A percentile compares a stretch with the other conserved stretches of the same genome.
These are phyloP conservation scores for Mycena indigotica DNA, from an alignment of 768 basidiomycete species.

Conservation along the genomic window DNA sequence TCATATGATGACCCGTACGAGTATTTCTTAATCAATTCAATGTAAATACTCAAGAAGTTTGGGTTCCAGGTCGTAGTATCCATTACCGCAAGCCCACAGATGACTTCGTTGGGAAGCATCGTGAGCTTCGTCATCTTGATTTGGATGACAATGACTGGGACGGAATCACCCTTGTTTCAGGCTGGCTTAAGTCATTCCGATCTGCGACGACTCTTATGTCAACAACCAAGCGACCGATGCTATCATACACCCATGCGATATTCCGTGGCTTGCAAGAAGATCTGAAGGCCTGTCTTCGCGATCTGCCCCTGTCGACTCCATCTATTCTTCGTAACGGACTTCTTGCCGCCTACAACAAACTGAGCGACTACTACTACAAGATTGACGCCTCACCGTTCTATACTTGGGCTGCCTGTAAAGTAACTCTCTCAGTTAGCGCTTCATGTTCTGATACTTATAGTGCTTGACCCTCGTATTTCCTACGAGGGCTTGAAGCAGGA, in stretches of 20 bases:
- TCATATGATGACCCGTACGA: constrained; percentile 20
- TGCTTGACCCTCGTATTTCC: constrained; percentile 10
- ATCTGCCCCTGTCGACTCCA: constrained; percentile 8
- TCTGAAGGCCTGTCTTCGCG: constrained; percentile 3
- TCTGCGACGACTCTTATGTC: constrained; percentile 23
- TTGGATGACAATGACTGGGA: constrained; percentile 7
- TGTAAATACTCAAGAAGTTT: not conserved
- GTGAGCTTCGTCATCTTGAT: not conserved
- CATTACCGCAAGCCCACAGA: not conserved
- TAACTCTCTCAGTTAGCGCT: not conserved
- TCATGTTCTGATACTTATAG: not conserved
- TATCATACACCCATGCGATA: constrained; percentile 21
- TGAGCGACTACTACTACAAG: constrained; percentile 23
- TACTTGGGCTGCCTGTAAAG: constrained; percentile 10
- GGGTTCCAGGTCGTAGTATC: not conserved
- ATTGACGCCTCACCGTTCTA: constrained; percentile 23
- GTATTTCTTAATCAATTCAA: not conserved
- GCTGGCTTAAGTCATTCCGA: constrained; percentile 9
- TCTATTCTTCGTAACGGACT: constrained; percentile 11
- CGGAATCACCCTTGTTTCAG: constrained; percentile 1
- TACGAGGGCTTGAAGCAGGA: constrained; percentile 11
- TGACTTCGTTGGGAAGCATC: not conserved
- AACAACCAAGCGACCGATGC: constrained; percentile 19
- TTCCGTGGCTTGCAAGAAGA: constrained; percentile 16
- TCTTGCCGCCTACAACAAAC: constrained; percentile 17